These are phyloP conservation scores for Phytophthora megakarya DNA, from an alignment of 352 stramenopile species.

Conservation along the genomic window DNA sequence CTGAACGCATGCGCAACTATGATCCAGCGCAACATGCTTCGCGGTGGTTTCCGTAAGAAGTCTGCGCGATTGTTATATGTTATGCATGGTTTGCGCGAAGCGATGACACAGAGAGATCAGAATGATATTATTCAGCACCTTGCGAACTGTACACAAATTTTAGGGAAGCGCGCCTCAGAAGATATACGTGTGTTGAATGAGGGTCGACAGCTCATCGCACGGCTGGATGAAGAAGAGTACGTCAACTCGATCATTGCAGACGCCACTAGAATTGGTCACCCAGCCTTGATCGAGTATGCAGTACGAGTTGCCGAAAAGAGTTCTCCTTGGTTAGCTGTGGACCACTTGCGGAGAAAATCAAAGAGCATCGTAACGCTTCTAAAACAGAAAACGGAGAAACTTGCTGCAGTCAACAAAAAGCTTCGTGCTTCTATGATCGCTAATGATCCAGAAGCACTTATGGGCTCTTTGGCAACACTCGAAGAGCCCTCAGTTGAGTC, in stretches of 20 bases:
- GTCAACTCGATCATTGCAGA: conserved; percentile 75
- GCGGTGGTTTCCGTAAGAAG: conserved; percentile 67
- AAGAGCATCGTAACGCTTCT: conserved; percentile 43
- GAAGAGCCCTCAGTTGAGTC: conserved; percentile 71
- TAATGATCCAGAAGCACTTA: conserved; percentile 71
- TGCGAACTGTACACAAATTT: conserved; percentile 56
- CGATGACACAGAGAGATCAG: conserved; percentile 56
- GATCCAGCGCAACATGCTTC: conserved; percentile 86
- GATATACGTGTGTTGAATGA: conserved; percentile 68
- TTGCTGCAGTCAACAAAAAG: conserved; percentile 52
- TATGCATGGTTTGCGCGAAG: conserved; percentile 57
- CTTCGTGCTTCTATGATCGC: conserved; percentile 64
- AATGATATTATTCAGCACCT: conserved; percentile 71
- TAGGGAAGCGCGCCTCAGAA: conserved; percentile 57
- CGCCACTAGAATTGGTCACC: conserved; percentile 57
- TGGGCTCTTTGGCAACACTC: conserved; percentile 67
- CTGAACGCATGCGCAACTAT: conserved; percentile 82
- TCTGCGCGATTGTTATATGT: conserved; percentile 62
- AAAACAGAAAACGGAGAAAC: conserved; percentile 44
- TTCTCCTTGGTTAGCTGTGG: conserved; percentile 58
- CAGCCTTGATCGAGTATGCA: conserved; percentile 68
- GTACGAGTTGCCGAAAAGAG: conserved; percentile 63
- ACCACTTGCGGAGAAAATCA: conserved; percentile 51
- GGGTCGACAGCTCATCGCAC: conserved; percentile 53
- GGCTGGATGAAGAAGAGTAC: conserved; percentile 79